Evolutionary conservation across 108 stramenopile species (phyloP).

Genomic region (Cyclotella atomus): DNA sequence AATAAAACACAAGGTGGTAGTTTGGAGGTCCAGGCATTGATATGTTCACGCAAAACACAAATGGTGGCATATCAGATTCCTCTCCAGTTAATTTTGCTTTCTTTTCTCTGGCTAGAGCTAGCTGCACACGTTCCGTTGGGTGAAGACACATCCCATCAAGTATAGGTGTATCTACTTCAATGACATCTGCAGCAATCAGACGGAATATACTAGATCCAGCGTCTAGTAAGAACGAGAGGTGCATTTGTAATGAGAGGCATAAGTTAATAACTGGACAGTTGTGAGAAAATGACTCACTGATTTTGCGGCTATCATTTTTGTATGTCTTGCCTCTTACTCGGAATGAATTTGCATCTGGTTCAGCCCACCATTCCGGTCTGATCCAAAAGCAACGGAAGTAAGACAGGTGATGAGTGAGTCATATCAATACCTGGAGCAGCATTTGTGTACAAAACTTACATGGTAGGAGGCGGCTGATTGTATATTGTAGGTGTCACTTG

Average conservation of each 20-base stretch:
- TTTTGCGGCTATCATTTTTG: slow-evolving; percentile 70
- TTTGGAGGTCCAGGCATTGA: slow-evolving; percentile 77
- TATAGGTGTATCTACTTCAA: slow-evolving; percentile 71
- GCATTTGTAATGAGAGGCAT: neutral
- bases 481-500: slow-evolving; percentile 20
- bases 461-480: slow-evolving; percentile 31
- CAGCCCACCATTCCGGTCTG: slow-evolving; percentile 74
- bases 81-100: slow-evolving; percentile 46
- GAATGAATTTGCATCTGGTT: slow-evolving; percentile 89
- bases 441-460: slow-evolving; percentile 7
- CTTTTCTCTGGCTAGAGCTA: slow-evolving; percentile 65
- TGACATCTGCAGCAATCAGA: slow-evolving; percentile 85
- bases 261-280: neutral
- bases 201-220: slow-evolving; percentile 84
- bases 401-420: neutral
- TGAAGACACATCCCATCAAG: slow-evolving; percentile 80
- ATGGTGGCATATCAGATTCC: slow-evolving; percentile 72
- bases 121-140: slow-evolving; percentile 84
- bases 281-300: slow-evolving; percentile 1
- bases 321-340: slow-evolving; percentile 88
- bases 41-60: slow-evolving; percentile 74
- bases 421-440: neutral
- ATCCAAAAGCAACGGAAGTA: neutral
- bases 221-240: slow-evolving; percentile 12
- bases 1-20: slow-evolving; percentile 85